Conservation (phyloP, 2,329 filamentous ascomycete species). For the Botrytis sinoallii region DNA sequence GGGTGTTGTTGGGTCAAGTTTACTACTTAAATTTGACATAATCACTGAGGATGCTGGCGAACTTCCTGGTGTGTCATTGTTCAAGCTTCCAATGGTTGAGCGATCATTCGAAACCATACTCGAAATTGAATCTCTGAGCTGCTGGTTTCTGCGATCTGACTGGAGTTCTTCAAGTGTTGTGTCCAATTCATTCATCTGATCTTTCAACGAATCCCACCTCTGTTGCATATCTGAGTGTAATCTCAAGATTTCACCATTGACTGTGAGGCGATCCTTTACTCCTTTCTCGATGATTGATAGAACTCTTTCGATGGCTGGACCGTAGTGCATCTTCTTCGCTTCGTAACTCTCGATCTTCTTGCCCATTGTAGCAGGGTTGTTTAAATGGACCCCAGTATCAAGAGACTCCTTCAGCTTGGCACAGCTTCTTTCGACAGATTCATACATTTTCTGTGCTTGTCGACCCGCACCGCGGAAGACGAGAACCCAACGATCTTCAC, state of each 20-base stretch:
- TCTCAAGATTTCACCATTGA: constrained; percentile 91
- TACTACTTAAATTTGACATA: constrained; percentile 48
- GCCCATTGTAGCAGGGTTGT: constrained; percentile 64
- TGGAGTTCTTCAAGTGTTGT: constrained; percentile 69
- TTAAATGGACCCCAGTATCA: constrained; percentile 70
- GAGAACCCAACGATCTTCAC: constrained; percentile 92
- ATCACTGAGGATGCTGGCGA: constrained; percentile 67
- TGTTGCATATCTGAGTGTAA: constrained; percentile 81
- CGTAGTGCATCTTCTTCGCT: constrained; percentile 91
- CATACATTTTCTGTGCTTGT: constrained; percentile 94
- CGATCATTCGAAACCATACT: constrained; percentile 65
- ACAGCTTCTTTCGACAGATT: constrained; percentile 87
- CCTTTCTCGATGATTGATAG: constrained; percentile 91
- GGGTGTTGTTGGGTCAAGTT: constrained; percentile 36
- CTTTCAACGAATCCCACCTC: constrained; percentile 75
- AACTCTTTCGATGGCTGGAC: constrained; percentile 87
- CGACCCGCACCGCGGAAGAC: constrained; percentile 91
- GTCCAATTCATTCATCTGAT: constrained; percentile 76
- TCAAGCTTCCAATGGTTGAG: constrained; percentile 45
- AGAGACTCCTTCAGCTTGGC: constrained; percentile 77
- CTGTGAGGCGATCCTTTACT: constrained; percentile 90
- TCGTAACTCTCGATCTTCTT: constrained; percentile 94
- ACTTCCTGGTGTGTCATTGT: constrained; percentile 48
- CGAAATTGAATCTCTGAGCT: constrained; percentile 87
- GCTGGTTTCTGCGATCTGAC: constrained; percentile 60